phyloP scores from a whole-genome alignment of 1,139 yeast species.

The Debaryomycetaceae sp. region DNA sequence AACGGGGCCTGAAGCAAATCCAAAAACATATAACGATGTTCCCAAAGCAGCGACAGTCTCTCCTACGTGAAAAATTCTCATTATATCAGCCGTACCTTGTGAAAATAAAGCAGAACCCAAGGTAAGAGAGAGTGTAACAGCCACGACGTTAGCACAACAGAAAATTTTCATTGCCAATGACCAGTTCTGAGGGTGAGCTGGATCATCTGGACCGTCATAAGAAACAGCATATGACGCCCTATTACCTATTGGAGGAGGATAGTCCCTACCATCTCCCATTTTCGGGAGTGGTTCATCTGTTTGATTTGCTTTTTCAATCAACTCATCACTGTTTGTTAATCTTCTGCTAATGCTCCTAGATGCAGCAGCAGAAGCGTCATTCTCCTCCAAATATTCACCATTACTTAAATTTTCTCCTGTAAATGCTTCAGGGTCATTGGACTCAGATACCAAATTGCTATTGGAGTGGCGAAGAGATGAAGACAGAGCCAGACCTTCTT shows the following conservation, averaged over 20 bases:
- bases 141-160: constrained; percentile 26
- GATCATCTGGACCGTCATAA: constrained; percentile 52
- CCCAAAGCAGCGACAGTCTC: constrained; percentile 33
- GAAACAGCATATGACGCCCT: constrained; percentile 34
- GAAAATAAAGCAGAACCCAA: constrained; percentile 47
- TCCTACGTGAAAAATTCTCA: constrained; percentile 31
- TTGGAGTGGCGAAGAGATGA: background rate
- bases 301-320: constrained; percentile 23
- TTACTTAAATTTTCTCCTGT: background rate
- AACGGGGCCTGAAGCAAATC: constrained; percentile 45
- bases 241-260: constrained; percentile 35
- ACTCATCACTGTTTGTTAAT: constrained; percentile 30
- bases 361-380: constrained; percentile 24
- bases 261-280: constrained; percentile 39
- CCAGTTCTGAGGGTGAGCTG: constrained; percentile 49
- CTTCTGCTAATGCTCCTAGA: constrained; percentile 27
- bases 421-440: background rate
- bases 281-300: constrained; percentile 30
- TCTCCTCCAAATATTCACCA: constrained; percentile 12
- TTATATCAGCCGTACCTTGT: constrained; percentile 21
- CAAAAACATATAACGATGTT: constrained; percentile 42
- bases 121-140: constrained; percentile 41
- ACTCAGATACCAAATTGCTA: background rate
- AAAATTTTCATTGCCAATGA: constrained; percentile 26
- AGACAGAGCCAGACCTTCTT: background rate